Percentiles rank a stretch among this genome's conserved stretches.
Conservation (phyloP, 1,284 basidiomycete species). For the Heterobasidion parviporum region DNA sequence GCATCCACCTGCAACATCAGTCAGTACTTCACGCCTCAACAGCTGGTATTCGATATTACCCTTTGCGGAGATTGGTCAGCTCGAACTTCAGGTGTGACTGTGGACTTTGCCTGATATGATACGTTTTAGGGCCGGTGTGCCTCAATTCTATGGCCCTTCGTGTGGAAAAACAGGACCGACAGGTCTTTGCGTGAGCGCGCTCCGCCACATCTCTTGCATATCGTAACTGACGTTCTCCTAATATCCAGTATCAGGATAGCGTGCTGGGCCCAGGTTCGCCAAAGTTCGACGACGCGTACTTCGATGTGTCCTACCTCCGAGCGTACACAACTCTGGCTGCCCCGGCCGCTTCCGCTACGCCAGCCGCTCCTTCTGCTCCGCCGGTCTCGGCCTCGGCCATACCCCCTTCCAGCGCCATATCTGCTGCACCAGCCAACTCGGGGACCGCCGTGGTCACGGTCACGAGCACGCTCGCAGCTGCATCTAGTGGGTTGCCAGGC, state of each 20-base stretch:
- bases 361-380: background rate
- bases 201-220: background rate
- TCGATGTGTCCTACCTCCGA: constrained; percentile 45
- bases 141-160: constrained; percentile 26
- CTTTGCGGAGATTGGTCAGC: constrained; percentile 48
- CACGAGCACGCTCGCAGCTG: background rate
- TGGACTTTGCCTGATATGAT: background rate
- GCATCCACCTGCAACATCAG: constrained; percentile 35
- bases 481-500: background rate
- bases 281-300: constrained; percentile 47
- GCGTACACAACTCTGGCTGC: constrained; percentile 27
- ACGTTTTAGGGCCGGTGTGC: background rate
- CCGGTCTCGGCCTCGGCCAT: no score
- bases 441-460: background rate
- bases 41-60: constrained; percentile 47
- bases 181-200: constrained; percentile 27
- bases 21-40: constrained; percentile 42
- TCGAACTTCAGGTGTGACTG: background rate
- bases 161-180: constrained; percentile 30
- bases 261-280: constrained; percentile 44
- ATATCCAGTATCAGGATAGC: constrained; percentile 36
- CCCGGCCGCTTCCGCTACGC: constrained; percentile 7
- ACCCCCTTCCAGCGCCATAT: no score
- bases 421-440: no score
- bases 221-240: background rate